These are phyloP conservation scores for Coemansia biformis DNA, from an alignment of 192 early-diverging fungal species.

Conservation along the genomic window DNA sequence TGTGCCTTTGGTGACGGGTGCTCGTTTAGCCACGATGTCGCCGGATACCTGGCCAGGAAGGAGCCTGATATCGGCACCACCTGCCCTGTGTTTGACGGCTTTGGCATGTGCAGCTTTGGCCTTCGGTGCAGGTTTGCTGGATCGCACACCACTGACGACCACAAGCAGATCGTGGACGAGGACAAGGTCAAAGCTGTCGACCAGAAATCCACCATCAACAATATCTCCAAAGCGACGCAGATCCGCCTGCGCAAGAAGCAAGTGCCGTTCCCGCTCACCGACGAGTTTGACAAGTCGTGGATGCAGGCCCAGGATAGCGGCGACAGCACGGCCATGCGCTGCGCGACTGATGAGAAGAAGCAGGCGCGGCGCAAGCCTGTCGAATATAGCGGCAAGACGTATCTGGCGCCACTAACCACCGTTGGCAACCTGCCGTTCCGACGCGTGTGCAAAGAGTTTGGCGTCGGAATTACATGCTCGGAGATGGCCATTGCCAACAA, in stretches of 20 bases:
- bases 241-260: constrained; percentile 34
- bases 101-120: constrained; percentile 65
- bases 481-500: constrained; percentile 84
- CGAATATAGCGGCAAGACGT: constrained; percentile 82
- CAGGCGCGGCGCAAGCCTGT: constrained; percentile 17
- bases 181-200: constrained; percentile 17
- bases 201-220: constrained; percentile 8
- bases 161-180: constrained; percentile 56
- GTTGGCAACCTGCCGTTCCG: constrained; percentile 98
- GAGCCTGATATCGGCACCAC: constrained; percentile 64
- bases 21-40: constrained; percentile 74
- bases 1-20: constrained; percentile 60
- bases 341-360: constrained; percentile 14
- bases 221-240: constrained; percentile 16
- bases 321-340: neutral
- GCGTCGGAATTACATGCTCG: constrained; percentile 93
- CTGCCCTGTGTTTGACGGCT: constrained; percentile 67
- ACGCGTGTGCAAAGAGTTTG: constrained; percentile 86
- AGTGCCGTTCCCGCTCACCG: constrained; percentile 40
- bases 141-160: constrained; percentile 51
- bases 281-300: constrained; percentile 31
- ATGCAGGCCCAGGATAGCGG: neutral
- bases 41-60: constrained; percentile 65
- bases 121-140: constrained; percentile 58
- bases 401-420: constrained; percentile 93